phyloP scores from a whole-genome alignment of 2,329 filamentous ascomycete genomes.

The Fusarium sp. region DNA sequence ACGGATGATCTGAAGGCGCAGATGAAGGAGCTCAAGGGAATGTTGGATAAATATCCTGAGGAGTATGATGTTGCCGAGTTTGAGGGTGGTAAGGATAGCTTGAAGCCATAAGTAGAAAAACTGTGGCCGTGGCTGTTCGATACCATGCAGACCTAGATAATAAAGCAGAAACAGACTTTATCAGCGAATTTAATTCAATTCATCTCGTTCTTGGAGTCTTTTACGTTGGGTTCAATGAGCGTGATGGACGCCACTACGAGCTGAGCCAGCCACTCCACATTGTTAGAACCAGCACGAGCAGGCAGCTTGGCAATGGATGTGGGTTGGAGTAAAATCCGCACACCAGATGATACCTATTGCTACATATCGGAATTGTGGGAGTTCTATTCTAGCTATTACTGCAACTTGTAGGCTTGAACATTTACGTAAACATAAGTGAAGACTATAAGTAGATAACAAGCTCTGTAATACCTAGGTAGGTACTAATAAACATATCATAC shows the following conservation, averaged over 20 bases:
- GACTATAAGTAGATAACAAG: too few species aligned
- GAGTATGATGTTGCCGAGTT: slow-evolving; percentile 88
- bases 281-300: not conserved
- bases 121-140: not conserved
- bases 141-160: not conserved
- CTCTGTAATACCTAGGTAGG: too few species aligned
- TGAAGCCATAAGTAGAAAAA: slow-evolving; percentile 56
- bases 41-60: slow-evolving; percentile 86
- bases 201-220: not conserved
- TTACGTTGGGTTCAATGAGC: slow-evolving; percentile 19
- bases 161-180: not conserved
- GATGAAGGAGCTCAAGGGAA: slow-evolving; percentile 76
- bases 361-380: too few species aligned
- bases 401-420: too few species aligned
- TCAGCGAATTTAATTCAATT: too few species aligned
- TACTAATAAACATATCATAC: too few species aligned
- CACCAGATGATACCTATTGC: too few species aligned
- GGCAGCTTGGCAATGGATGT: too few species aligned
- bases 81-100: slow-evolving; percentile 77
- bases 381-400: too few species aligned
- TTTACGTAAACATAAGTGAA: too few species aligned
- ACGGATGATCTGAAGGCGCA: slow-evolving; percentile 84
- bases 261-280: slow-evolving; percentile 42
- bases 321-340: too few species aligned
- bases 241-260: slow-evolving; percentile 26